phyloP scores from a whole-genome alignment of 371 early-diverging fungal species.

The Dinochytrium kinnereticum region DNA sequence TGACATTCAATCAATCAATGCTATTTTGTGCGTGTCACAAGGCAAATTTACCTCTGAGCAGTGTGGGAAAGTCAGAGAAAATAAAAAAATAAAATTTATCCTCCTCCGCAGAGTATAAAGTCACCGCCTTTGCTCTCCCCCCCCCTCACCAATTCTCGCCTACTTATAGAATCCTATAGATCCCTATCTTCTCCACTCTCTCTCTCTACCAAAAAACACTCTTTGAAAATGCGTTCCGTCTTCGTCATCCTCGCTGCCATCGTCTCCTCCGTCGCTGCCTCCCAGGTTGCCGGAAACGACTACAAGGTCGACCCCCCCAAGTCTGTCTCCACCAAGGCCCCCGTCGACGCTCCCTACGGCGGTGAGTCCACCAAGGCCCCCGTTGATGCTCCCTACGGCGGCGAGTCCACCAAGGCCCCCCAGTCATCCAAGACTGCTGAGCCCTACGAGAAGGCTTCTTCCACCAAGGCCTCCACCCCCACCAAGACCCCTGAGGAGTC shows the following conservation, averaged over 20 bases:
- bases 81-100: too few species aligned
- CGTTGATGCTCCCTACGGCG: not conserved
- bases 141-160: too few species aligned
- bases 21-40: too few species aligned
- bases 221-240: too few species aligned
- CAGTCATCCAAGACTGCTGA: not conserved
- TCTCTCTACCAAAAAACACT: too few species aligned
- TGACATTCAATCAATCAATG: too few species aligned
- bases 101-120: too few species aligned
- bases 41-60: too few species aligned
- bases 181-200: too few species aligned
- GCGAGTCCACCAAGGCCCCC: not conserved
- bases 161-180: too few species aligned
- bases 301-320: not conserved
- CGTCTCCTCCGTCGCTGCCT: not conserved
- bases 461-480: not conserved
- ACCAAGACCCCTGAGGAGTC: not conserved
- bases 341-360: not conserved
- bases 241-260: not conserved
- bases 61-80: too few species aligned
- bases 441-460: not conserved
- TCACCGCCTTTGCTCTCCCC: too few species aligned
- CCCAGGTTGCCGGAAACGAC: not conserved
- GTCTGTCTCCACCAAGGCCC: not conserved
- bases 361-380: not conserved